Conservation (phyloP, 306 rosid genomes). For the Corylus avellana region DNA sequence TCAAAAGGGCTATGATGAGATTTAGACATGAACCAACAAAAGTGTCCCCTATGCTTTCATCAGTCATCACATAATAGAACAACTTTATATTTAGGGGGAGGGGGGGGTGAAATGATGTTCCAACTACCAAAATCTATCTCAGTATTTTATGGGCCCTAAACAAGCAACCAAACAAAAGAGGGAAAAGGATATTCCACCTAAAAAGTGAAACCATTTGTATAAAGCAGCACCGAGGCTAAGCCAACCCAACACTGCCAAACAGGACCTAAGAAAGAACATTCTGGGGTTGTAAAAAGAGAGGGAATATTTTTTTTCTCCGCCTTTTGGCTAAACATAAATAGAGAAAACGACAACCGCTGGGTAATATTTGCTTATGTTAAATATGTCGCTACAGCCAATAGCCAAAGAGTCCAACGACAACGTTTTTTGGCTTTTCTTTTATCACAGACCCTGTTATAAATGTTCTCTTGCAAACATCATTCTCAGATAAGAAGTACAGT, state of each 20-base stretch:
- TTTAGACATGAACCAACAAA: not conserved
- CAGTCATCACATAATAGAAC: not conserved
- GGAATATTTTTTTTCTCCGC: not conserved
- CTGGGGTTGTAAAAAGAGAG: not conserved
- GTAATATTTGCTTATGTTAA: not conserved
- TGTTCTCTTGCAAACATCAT: slow-evolving; percentile 12
- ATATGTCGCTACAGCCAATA: not conserved
- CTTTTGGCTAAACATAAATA: not conserved
- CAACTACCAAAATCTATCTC: not conserved
- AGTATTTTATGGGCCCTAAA: not conserved
- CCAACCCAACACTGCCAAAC: slow-evolving; percentile 10
- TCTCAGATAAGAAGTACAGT: not conserved
- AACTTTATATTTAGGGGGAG: no score
- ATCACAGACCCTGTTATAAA: not conserved
- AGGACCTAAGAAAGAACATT: not conserved
- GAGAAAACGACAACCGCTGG: not conserved
- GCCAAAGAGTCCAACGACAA: no score
- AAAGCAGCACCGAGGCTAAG: not conserved
- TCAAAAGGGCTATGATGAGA: not conserved
- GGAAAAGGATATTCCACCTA: slow-evolving; percentile 26
- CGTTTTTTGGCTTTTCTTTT: no score
- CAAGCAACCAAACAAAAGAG: slow-evolving; percentile 21
- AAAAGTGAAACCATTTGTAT: slow-evolving; percentile 5
- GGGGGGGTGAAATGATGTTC: not conserved
- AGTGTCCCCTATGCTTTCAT: not conserved